phyloP scores from a whole-genome alignment of 78 protist species.

The Dictyostelium purpureum region DNA sequence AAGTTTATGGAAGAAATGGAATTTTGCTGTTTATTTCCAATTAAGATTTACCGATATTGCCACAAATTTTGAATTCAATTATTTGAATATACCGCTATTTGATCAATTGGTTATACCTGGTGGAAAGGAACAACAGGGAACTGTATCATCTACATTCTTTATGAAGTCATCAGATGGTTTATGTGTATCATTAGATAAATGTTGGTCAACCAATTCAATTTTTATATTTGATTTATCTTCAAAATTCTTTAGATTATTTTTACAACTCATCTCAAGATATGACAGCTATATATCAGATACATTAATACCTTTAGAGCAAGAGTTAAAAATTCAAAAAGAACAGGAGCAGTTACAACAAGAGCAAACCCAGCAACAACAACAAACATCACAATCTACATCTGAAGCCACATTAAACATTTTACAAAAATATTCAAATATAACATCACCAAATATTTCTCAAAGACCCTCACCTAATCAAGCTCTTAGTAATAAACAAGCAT shows the following conservation, averaged over 20 bases:
- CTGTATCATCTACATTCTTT: not conserved
- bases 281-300: slow-evolving; percentile 22
- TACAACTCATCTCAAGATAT: slow-evolving; percentile 41
- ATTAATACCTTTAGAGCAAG: not conserved
- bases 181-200: not conserved
- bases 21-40: slow-evolving; percentile 65
- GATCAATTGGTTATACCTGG: not conserved
- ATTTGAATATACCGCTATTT: not conserved
- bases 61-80: not conserved
- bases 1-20: slow-evolving; percentile 52
- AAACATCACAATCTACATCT: not conserved
- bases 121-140: not conserved
- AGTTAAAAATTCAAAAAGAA: not conserved
- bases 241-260: slow-evolving; percentile 43
- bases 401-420: not conserved
- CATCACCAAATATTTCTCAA: too few species aligned
- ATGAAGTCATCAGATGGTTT: slow-evolving; percentile 13
- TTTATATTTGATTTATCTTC: slow-evolving; percentile 39
- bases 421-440: not conserved
- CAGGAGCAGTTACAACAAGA: not conserved
- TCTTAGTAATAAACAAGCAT: slow-evolving; percentile 1
- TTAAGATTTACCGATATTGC: slow-evolving; percentile 56
- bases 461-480: not conserved
- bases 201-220: slow-evolving; percentile 44
- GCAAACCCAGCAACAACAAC: not conserved